phyloP scores from a whole-genome alignment of 2,329 filamentous ascomycete genomes.

The Diaporthe caulivora region DNA sequence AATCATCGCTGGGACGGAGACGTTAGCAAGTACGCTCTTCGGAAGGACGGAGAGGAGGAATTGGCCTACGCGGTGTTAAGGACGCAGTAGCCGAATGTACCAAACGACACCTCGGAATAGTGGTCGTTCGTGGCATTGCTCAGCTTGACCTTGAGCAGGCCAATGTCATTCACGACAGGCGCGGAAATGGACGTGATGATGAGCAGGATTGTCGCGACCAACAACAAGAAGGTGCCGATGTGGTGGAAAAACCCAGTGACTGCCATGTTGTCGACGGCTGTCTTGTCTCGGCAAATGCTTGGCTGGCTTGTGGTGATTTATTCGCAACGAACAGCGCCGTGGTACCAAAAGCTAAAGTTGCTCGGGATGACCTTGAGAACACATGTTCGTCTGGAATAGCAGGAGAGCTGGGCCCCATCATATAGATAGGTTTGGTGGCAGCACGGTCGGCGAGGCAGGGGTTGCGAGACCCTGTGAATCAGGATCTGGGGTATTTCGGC shows the following conservation, averaged over 20 bases:
- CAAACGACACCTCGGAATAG: conserved; percentile 60
- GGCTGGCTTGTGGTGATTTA: conserved; percentile 12
- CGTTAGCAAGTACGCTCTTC: background rate
- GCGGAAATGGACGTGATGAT: conserved; percentile 70
- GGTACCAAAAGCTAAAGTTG: background rate
- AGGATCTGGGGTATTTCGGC: conserved; percentile 12
- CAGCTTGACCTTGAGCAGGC: conserved; percentile 66
- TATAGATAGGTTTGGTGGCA: conserved; percentile 26
- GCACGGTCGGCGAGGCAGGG: conserved; percentile 13
- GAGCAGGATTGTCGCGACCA: conserved; percentile 67
- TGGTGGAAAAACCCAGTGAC: conserved; percentile 65
- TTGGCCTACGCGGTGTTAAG: conserved; percentile 42
- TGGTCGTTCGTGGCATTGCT: conserved; percentile 50
- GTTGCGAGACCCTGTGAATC: conserved; percentile 1
- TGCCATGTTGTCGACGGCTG: conserved; percentile 55
- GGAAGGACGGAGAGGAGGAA: background rate
- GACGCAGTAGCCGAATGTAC: conserved; percentile 71
- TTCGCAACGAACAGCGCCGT: background rate
- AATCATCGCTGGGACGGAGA: conserved; percentile 32
- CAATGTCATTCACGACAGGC: conserved; percentile 68
- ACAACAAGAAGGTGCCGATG: conserved; percentile 69
- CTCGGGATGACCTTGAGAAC: conserved; percentile 5
- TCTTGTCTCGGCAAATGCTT: conserved; percentile 24
- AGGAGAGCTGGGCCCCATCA: conserved; percentile 26
- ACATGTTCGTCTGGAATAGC: conserved; percentile 25